Conservation (phyloP, 1,284 basidiomycete genomes). For the Agroathelia rolfsii region DNA sequence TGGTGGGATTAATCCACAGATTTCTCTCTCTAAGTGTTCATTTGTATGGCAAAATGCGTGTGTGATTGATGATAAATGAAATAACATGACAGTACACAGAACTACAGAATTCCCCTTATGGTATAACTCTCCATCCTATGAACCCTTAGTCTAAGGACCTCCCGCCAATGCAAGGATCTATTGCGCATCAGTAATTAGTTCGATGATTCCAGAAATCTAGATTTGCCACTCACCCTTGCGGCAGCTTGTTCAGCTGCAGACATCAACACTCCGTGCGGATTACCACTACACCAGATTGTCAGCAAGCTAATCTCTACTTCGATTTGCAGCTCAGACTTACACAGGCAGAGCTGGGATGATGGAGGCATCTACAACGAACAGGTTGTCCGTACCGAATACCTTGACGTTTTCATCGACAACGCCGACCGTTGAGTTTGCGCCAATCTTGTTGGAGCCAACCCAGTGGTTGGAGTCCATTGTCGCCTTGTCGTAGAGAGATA, state of each 20-base stretch:
- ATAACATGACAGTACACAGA: background rate
- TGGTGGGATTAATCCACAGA: background rate
- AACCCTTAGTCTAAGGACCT: constrained; percentile 12
- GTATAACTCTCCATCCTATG: background rate
- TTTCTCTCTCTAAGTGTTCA: constrained; percentile 2
- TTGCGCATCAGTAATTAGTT: no score
- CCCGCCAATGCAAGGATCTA: constrained; percentile 18
- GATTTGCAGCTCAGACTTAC: no score
- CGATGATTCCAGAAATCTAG: no score
- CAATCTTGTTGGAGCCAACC: constrained; percentile 41
- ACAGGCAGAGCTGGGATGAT: constrained; percentile 10
- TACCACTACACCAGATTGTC: constrained; percentile 15
- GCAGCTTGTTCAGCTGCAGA: constrained; percentile 18
- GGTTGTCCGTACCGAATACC: constrained; percentile 48
- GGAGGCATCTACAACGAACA: constrained; percentile 17
- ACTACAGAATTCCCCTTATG: no score
- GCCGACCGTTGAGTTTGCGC: background rate
- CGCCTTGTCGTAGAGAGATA: no score
- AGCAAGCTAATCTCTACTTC: no score
- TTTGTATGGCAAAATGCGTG: background rate
- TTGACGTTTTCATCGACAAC: constrained; percentile 18
- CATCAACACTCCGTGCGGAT: constrained; percentile 19
- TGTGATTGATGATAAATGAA: background rate
- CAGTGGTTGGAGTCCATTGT: constrained; percentile 48
- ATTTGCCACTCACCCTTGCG: no score